Evolutionary conservation across 805 yeast species (phyloP).

Genomic region (Kluyveromyces lactis): DNA sequence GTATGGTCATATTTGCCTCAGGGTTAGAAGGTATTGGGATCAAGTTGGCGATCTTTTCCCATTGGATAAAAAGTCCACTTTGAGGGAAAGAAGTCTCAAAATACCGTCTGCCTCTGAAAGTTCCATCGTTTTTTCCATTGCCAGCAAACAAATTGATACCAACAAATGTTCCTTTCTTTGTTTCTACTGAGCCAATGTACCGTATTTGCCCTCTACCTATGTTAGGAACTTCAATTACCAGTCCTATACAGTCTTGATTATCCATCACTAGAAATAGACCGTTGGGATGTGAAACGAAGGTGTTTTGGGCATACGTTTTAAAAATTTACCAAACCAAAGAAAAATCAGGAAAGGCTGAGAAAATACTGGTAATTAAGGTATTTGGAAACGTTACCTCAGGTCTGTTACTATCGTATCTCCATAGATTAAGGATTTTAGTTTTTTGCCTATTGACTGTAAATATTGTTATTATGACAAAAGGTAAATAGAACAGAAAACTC

Average conservation of each 20-base stretch:
- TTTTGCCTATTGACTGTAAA: no score
- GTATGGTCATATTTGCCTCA: neutral
- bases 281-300: no score
- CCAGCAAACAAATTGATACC: slow-evolving; percentile 73
- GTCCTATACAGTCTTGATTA: slow-evolving; percentile 23
- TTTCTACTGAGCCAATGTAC: slow-evolving; percentile 65
- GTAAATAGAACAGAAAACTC: no score
- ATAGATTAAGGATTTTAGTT: no score
- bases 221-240: slow-evolving; percentile 48
- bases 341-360: no score
- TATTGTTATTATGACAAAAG: no score
- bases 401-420: no score
- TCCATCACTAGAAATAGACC: neutral
- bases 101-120: slow-evolving; percentile 60
- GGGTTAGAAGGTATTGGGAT: slow-evolving; percentile 5
- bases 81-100: slow-evolving; percentile 56
- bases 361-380: no score
- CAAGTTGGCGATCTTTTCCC: slow-evolving; percentile 33
- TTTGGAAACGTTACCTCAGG: no score
- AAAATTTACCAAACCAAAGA: no score
- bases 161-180: slow-evolving; percentile 69
- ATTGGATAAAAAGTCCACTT: slow-evolving; percentile 69
- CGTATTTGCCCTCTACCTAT: slow-evolving; percentile 60
- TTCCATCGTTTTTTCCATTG: slow-evolving; percentile 83
- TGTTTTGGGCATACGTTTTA: no score